These are phyloP conservation scores for Boletus hoseneyae DNA, from an alignment of 1,284 basidiomycete species.

Conservation along the genomic window DNA sequence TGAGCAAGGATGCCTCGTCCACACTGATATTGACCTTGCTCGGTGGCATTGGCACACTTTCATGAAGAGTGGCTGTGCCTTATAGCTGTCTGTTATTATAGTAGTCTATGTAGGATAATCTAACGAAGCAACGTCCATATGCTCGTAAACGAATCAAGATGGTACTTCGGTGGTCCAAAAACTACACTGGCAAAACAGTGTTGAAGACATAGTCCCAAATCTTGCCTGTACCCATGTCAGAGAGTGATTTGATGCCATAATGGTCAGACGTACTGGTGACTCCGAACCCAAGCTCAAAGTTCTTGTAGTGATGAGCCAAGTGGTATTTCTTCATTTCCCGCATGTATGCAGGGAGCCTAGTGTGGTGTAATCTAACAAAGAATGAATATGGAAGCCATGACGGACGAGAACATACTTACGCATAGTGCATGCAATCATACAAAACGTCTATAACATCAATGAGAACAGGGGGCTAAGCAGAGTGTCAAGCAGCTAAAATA, in stretches of 20 bases:
- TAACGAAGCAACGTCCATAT: constrained; percentile 7
- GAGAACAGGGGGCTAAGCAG: constrained; percentile 5
- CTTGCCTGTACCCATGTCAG: constrained; percentile 53
- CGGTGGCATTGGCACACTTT: constrained; percentile 14
- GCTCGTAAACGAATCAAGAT: constrained; percentile 1
- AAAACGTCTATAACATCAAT: constrained; percentile 57
- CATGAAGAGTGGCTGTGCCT: constrained; percentile 22
- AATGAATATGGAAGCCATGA: constrained; percentile 3
- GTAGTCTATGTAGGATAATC: constrained; percentile 5
- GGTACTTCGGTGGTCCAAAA: not conserved
- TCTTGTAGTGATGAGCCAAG: constrained; percentile 98
- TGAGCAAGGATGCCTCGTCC: constrained; percentile 72
- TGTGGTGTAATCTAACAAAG: constrained; percentile 74
- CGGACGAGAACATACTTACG: constrained; percentile 46
- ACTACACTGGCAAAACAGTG: constrained; percentile 67
- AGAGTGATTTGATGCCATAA: not conserved
- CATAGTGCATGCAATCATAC: constrained; percentile 93
- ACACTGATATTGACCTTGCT: constrained; percentile 60
- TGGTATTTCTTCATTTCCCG: constrained; percentile 96
- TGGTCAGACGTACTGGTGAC: constrained; percentile 69
- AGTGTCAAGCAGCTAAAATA: constrained; percentile 12
- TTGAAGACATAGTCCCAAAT: constrained; percentile 95
- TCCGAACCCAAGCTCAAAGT: constrained; percentile 98
- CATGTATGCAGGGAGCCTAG: constrained; percentile 85
- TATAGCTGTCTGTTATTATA: constrained; percentile 17